These are phyloP conservation scores for Coemansia aciculifera DNA, from an alignment of 192 early-diverging fungal genomes.

Conservation along the genomic window DNA sequence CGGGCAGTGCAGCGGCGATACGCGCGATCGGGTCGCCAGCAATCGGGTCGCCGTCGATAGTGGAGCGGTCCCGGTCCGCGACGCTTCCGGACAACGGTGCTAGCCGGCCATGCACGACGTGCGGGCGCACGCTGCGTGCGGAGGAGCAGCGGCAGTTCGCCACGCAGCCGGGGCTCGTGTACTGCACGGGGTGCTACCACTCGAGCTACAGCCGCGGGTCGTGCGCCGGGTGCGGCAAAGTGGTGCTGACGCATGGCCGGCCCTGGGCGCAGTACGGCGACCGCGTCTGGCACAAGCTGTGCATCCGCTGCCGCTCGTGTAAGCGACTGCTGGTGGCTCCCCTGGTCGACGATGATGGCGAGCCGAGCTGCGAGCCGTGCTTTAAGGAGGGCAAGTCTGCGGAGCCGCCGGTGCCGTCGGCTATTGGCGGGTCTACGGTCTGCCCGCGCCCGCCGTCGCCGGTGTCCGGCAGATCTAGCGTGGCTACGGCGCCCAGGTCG, in stretches of 20 bases:
- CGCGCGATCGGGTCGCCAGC: background rate
- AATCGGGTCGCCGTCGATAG: background rate
- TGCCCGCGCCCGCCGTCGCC: slow-evolving; percentile 8
- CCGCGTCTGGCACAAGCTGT: slow-evolving; percentile 56
- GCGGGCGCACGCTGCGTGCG: slow-evolving; percentile 23
- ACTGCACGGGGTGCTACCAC: slow-evolving; percentile 55
- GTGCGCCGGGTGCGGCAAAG: slow-evolving; percentile 47
- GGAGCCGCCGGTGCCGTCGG: slow-evolving; percentile 18
- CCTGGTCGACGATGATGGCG: slow-evolving; percentile 38
- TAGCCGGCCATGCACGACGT: slow-evolving; percentile 37
- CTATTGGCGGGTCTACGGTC: slow-evolving; percentile 15
- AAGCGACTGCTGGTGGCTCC: slow-evolving; percentile 40
- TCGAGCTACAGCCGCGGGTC: slow-evolving; percentile 53
- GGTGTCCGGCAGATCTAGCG: background rate
- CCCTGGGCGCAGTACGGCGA: slow-evolving; percentile 56
- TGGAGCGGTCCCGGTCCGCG: slow-evolving; percentile 37
- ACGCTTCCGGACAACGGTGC: slow-evolving; percentile 34
- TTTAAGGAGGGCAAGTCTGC: slow-evolving; percentile 13
- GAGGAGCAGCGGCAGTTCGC: slow-evolving; percentile 56
- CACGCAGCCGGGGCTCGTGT: slow-evolving; percentile 42
- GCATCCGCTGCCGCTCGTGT: slow-evolving; percentile 49
- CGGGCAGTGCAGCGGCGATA: background rate
- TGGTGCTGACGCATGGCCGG: slow-evolving; percentile 54
- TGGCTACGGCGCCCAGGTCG: background rate
- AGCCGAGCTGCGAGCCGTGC: slow-evolving; percentile 55